Evolutionary conservation across 768 basidiomycete genomes (phyloP).

Genomic region (Kwoniella botswanensis): DNA sequence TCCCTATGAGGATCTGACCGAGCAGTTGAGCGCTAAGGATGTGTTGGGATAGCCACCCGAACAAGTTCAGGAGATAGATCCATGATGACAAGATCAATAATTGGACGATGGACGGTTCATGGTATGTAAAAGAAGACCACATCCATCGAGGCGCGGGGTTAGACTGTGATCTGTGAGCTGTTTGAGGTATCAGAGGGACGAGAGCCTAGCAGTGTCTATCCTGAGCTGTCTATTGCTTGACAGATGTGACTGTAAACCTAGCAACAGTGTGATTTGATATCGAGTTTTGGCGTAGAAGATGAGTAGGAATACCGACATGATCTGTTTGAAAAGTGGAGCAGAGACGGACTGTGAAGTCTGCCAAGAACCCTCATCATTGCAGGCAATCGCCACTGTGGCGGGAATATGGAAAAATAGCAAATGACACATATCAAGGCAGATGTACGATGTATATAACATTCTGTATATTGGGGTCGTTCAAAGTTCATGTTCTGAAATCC

Average conservation of each 20-base stretch:
- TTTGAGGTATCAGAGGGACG: not conserved
- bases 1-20: slow-evolving; percentile 66
- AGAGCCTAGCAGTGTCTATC: not conserved
- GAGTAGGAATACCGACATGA: not conserved
- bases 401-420: no score
- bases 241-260: no score
- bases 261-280: no score
- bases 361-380: no score
- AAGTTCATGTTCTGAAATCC: no score
- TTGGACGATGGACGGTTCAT: slow-evolving; percentile 54
- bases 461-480: no score
- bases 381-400: no score
- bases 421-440: no score
- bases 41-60: slow-evolving; percentile 60
- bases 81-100: slow-evolving; percentile 66
- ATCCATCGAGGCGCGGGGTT: slow-evolving; percentile 16
- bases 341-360: no score
- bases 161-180: no score
- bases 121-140: slow-evolving; percentile 53
- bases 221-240: no score
- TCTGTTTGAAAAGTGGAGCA: not conserved
- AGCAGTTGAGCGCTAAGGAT: slow-evolving; percentile 63
- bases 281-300: not conserved
- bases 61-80: slow-evolving; percentile 65
- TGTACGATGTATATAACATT: no score